Percentiles rank a stretch among this genome's conserved stretches.
These are phyloP conservation scores for Hymenoscyphus salicellus DNA, from an alignment of 2,329 filamentous ascomycete species.

Conservation along the genomic window DNA sequence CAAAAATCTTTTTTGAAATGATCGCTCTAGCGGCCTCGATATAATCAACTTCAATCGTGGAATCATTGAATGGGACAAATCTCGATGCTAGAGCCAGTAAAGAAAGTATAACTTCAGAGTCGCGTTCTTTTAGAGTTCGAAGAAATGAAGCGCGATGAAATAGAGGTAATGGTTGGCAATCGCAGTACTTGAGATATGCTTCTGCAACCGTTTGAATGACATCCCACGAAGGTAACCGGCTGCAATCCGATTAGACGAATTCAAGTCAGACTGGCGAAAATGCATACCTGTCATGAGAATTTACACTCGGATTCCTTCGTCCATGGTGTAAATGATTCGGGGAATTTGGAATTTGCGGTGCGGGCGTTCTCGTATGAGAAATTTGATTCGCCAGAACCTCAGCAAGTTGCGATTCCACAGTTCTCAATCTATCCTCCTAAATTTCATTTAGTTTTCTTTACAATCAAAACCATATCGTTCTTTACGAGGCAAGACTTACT, in stretches of 20 bases:
- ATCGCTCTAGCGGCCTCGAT: slow-evolving; percentile 36
- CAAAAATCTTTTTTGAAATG: slow-evolving; percentile 37
- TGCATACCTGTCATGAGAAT: slow-evolving; percentile 19
- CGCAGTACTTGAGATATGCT: slow-evolving; percentile 47
- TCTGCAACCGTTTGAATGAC: slow-evolving; percentile 40
- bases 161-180: slow-evolving; percentile 49
- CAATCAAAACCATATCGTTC: background rate
- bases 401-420: slow-evolving; percentile 31
- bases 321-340: slow-evolving; percentile 12
- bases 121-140: slow-evolving; percentile 39
- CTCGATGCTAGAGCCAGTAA: slow-evolving; percentile 43
- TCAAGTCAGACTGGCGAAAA: background rate
- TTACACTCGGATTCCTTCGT: background rate
- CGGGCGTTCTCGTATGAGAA: slow-evolving; percentile 14
- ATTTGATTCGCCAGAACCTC: slow-evolving; percentile 30
- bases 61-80: slow-evolving; percentile 37
- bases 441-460: background rate
- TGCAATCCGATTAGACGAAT: slow-evolving; percentile 11
- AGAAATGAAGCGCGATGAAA: slow-evolving; percentile 45
- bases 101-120: slow-evolving; percentile 38
- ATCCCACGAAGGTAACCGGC: slow-evolving; percentile 40
- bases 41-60: slow-evolving; percentile 37
- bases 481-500: slow-evolving; percentile 1
- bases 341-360: slow-evolving; percentile 15
- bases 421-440: slow-evolving; percentile 32